Conservation (phyloP, 2,329 filamentous ascomycete species). For the Arthrinium phaeospermum region DNA sequence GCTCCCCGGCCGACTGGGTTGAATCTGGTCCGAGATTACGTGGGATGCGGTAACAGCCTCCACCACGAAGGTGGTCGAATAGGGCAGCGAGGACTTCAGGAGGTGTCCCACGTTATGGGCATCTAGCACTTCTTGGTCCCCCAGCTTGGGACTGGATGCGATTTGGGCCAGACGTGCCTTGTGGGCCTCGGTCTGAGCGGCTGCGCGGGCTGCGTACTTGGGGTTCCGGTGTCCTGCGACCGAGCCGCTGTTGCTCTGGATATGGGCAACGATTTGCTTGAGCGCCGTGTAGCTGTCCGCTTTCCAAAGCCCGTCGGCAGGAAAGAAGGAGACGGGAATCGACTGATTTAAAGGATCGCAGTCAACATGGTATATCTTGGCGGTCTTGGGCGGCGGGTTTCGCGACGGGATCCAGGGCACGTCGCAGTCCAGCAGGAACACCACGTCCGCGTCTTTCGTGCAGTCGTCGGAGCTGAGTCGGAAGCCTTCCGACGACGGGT, state of each 20-base stretch:
- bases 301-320: conserved; percentile 56
- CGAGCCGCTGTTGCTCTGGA: conserved; percentile 27
- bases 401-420: conserved; percentile 73
- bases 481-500: conserved; percentile 52
- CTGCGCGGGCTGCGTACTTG: conserved; percentile 36
- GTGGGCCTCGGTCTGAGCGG: conserved; percentile 26
- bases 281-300: conserved; percentile 54
- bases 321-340: conserved; percentile 63
- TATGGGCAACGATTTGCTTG: conserved; percentile 37
- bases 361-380: conserved; percentile 69
- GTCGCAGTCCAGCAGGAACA: conserved; percentile 71
- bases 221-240: conserved; percentile 29
- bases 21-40: conserved; percentile 74
- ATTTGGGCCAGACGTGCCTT: conserved; percentile 32
- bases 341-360: conserved; percentile 70
- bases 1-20: conserved; percentile 69
- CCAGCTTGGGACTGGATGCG: conserved; percentile 28
- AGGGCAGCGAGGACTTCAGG: conserved; percentile 29
- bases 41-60: conserved; percentile 78
- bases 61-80: conserved; percentile 71
- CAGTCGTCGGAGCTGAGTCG: conserved; percentile 63
- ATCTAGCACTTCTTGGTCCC: conserved; percentile 30
- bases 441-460: conserved; percentile 67
- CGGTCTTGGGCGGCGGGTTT: conserved; percentile 60
- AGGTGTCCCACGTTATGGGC: conserved; percentile 32